Evolutionary conservation across 2,329 filamentous ascomycete genomes (phyloP), one percentile per base, ranked within the genome.

Genomic region (Calonectria honghensis): DNA sequence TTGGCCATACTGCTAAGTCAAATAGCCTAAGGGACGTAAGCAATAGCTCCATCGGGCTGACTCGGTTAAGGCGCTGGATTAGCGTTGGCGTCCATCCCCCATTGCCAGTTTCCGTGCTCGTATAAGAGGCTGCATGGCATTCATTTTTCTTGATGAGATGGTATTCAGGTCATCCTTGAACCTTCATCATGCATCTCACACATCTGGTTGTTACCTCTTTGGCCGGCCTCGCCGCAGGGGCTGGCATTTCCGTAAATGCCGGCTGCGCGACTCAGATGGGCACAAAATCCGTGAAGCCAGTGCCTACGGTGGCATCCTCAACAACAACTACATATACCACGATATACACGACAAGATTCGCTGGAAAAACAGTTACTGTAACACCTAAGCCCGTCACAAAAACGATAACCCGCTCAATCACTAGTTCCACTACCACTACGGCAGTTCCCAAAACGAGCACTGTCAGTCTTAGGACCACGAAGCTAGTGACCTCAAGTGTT

Each of bases 201-300:
- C 20, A 35, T 20, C 14, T 57, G 31, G 31, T 57, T 35, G 20
- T 35, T 27, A 7, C 31, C 18, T 57, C 52, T 3, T 24, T 57
- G 20, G 52, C 52, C 31, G n/a, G 52, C 52, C 18, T 57, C 14
- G 52, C 52, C 5, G 52, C 52, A 1, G 52, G 52, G 16, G 52
- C 52, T 13, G 52, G 31, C 18, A 57, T n/a, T n/a, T 57, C 52
- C 7, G 52, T 32, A 10, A 29, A 57, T 11, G 52, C 29, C 6
- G 52, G 52, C 13, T 57, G 52, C 4, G 52, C 52, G 14, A 57
- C 52, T 10, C 52, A 57, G 24, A 57, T 57, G 52, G 52, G 52
- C 31, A 57, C 52, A 3, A 57, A 57, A 27, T 57, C 52, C 20
- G 18, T 57, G 31, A 57, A 57, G 31, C 6, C 52, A 1, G 52